Evolutionary conservation across 768 basidiomycete genomes (phyloP).

Genomic region (Mrakia frigida): DNA sequence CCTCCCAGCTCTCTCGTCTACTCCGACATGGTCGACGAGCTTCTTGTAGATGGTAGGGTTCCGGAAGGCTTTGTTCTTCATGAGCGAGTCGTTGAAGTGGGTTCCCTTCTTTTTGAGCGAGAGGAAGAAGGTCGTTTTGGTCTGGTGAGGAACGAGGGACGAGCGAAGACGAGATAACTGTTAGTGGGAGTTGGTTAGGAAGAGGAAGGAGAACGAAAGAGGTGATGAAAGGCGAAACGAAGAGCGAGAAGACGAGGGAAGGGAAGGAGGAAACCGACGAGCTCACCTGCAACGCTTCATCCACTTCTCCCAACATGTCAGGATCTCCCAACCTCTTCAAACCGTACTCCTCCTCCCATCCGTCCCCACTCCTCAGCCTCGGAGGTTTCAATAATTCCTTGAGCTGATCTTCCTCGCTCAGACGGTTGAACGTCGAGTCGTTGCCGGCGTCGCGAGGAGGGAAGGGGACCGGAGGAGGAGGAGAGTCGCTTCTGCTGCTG

Average conservation of each 20-base stretch:
- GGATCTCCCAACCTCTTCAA: constrained; percentile 10
- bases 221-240: neutral
- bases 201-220: neutral
- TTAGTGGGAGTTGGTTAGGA: neutral
- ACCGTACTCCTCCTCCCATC: constrained; percentile 32
- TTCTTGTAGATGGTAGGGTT: constrained; percentile 96
- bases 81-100: constrained; percentile 93
- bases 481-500: neutral
- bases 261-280: neutral
- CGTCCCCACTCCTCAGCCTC: constrained; percentile 14
- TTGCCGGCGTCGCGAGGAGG: neutral
- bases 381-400: constrained; percentile 14
- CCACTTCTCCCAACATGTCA: neutral
- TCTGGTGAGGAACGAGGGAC: neutral
- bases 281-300: neutral
- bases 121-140: constrained; percentile 23
- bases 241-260: neutral
- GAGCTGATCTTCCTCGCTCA: constrained; percentile 13
- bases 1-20: constrained; percentile 73
- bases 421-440: neutral
- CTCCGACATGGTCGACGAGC: constrained; percentile 87
- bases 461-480: neutral
- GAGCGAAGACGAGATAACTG: neutral
- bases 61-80: constrained; percentile 85
- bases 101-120: constrained; percentile 27